Conservation (phyloP, 2,329 filamentous ascomycete species). For the Diaporthe sp. region DNA sequence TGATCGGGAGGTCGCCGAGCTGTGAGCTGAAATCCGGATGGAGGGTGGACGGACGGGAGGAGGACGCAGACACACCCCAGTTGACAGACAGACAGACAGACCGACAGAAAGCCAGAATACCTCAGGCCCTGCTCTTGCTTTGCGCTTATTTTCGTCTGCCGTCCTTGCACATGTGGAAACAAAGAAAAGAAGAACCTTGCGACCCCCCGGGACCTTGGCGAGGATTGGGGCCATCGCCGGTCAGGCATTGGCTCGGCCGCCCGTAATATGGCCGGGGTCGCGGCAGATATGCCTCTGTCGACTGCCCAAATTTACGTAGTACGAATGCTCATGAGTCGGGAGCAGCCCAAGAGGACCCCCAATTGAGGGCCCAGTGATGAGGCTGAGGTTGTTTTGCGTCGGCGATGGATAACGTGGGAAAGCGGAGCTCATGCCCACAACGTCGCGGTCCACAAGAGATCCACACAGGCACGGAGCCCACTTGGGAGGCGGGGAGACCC, state of each 20-base stretch:
- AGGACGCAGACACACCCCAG: background rate
- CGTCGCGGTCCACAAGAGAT: background rate
- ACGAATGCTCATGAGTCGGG: conserved; percentile 13
- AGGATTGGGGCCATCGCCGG: background rate
- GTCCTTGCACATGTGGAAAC: background rate
- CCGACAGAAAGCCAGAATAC: background rate
- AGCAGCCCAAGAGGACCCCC: background rate
- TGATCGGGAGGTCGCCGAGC: background rate
- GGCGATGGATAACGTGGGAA: conserved; percentile 19
- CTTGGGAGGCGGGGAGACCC: conserved; percentile 14
- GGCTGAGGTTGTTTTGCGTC: background rate
- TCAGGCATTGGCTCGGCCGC: conserved; percentile 14
- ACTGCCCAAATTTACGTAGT: conserved; percentile 4
- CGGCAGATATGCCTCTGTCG: conserved; percentile 19
- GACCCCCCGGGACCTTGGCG: conserved; percentile 5
- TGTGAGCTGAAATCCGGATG: background rate
- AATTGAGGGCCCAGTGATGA: background rate
- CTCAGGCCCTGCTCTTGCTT: background rate
- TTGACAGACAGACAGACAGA: background rate
- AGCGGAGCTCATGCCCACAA: background rate
- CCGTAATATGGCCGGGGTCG: conserved; percentile 8
- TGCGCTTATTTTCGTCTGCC: background rate
- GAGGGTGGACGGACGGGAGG: background rate
- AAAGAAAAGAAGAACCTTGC: background rate
- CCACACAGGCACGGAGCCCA: background rate